A percentile compares a stretch with the other conserved stretches of the same genome.
phyloP scores from a whole-genome alignment of 78 protist species.

The Diacronema lutheri region DNA sequence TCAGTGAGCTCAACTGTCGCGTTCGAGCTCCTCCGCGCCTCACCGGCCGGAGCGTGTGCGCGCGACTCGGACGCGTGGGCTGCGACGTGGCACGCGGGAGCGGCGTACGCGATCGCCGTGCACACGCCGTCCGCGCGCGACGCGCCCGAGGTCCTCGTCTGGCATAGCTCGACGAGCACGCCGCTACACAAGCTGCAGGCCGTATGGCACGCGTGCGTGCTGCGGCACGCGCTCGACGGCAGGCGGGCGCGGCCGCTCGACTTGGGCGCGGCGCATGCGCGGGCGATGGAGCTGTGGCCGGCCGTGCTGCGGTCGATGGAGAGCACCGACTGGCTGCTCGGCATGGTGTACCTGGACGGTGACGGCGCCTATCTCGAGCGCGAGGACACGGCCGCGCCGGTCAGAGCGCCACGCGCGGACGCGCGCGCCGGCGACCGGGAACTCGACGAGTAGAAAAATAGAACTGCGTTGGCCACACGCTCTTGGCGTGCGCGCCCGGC shows the following conservation, averaged over 20 bases:
- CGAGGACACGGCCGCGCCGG: too few relatives aligned
- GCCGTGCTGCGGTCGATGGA: background rate
- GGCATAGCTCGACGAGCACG: background rate
- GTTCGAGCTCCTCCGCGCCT: background rate
- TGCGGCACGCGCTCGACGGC: background rate
- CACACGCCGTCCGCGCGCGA: background rate
- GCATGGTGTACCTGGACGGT: background rate
- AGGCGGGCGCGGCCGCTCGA: background rate
- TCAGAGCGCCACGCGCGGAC: too few relatives aligned
- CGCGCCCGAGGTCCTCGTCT: background rate
- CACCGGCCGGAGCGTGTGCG: background rate
- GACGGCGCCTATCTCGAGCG: background rate
- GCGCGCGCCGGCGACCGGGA: too few relatives aligned
- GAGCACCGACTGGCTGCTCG: background rate
- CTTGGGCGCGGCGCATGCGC: background rate
- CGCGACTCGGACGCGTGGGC: background rate
- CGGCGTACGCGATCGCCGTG: background rate
- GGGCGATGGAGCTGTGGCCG: background rate
- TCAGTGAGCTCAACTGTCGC: too few relatives aligned
- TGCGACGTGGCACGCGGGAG: background rate
- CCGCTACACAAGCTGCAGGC: background rate
- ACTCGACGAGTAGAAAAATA: too few relatives aligned
- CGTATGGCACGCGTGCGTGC: background rate
- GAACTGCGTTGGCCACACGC: too few relatives aligned
- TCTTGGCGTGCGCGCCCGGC: too few relatives aligned